phyloP scores from a whole-genome alignment of 2,329 filamentous ascomycete species.

The Raffaelea arxii region DNA sequence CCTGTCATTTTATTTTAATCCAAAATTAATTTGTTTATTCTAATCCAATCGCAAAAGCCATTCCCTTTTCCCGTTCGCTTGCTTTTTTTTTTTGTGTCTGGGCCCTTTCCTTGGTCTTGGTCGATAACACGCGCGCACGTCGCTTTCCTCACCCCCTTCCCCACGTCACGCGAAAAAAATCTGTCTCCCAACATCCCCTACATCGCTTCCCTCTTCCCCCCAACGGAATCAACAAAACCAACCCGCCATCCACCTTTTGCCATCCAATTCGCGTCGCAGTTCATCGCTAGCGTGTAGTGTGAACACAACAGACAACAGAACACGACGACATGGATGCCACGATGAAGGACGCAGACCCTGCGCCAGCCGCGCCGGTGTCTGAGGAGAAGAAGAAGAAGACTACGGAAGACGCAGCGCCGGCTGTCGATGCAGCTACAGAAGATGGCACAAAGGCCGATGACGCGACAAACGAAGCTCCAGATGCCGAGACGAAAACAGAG shows the following conservation, averaged over 20 bases:
- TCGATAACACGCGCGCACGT: conserved; percentile 9
- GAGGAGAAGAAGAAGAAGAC: conserved; percentile 9
- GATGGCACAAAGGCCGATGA: conserved; percentile 5
- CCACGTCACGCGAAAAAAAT: conserved; percentile 13
- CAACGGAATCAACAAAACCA: not conserved
- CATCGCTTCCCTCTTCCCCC: not conserved
- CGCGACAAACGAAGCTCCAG: not conserved
- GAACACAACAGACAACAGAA: not conserved
- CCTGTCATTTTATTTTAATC: too few relatives aligned
- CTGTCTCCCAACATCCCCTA: conserved; percentile 2
- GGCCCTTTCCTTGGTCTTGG: not conserved
- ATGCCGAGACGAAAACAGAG: conserved; percentile 14
- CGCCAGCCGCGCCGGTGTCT: conserved; percentile 4
- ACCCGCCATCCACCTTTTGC: too few relatives aligned
- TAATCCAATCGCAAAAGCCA: conserved; percentile 6
- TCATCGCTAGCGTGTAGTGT: not conserved
- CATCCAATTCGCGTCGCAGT: too few relatives aligned
- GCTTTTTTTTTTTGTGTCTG: not conserved
- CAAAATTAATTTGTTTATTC: too few relatives aligned
- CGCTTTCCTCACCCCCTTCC: conserved; percentile 5
- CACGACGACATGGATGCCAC: not conserved
- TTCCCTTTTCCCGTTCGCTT: conserved; percentile 4
- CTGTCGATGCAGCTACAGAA: conserved; percentile 1
- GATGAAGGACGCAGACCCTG: not conserved
- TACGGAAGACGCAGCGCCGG: conserved; percentile 7